phyloP scores from a whole-genome alignment of 345 rosid species.

The Corchorus capsularis region DNA sequence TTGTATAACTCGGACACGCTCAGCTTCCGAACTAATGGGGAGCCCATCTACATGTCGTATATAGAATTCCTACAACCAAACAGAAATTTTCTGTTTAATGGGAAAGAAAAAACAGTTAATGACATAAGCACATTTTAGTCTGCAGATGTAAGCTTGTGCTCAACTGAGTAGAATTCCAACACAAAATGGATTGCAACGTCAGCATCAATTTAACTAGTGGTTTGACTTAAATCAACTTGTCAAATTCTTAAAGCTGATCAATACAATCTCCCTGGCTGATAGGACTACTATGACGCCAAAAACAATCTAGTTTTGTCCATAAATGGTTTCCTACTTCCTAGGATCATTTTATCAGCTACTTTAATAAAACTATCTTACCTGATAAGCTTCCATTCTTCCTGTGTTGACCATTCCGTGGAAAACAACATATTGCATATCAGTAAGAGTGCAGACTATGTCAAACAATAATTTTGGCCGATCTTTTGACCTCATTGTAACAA shows the following conservation, averaged over 20 bases:
- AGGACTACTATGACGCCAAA: not conserved
- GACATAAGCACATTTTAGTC: not conserved
- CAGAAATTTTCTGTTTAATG: slow-evolving; percentile 17
- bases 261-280: not conserved
- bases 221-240: slow-evolving; percentile 8
- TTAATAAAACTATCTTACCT: slow-evolving; percentile 47
- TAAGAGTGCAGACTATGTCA: slow-evolving; percentile 84
- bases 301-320: not conserved
- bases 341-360: not conserved
- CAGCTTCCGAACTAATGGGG: slow-evolving; percentile 77
- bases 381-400: slow-evolving; percentile 69
- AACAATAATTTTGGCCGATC: slow-evolving; percentile 86
- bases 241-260: slow-evolving; percentile 13
- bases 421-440: slow-evolving; percentile 93
- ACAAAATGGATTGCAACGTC: slow-evolving; percentile 16
- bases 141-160: slow-evolving; percentile 13
- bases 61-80: slow-evolving; percentile 63
- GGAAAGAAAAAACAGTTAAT: slow-evolving; percentile 12
- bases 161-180: slow-evolving; percentile 18
- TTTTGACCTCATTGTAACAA: slow-evolving; percentile 77
- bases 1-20: slow-evolving; percentile 65
- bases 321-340: not conserved
- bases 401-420: slow-evolving; percentile 89
- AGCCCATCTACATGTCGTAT: slow-evolving; percentile 78
- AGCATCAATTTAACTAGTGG: slow-evolving; percentile 3